Conservation (phyloP, 192 early-diverging fungal species). For the Helicostylum pulchrum region DNA sequence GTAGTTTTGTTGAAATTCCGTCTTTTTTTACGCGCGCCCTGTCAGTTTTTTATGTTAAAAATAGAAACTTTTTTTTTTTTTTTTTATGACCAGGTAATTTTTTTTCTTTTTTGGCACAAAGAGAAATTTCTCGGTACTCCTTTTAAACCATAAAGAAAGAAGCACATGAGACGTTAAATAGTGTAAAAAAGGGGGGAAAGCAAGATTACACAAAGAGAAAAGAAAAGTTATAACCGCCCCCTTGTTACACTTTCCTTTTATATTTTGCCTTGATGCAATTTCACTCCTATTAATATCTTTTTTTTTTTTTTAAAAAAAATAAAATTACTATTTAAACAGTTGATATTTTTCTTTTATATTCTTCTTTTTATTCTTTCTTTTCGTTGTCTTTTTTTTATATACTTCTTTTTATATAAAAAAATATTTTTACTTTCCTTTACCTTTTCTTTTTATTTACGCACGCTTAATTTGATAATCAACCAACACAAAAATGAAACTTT, state of each 20-base stretch:
- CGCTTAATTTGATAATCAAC: neutral
- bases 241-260: slow-evolving; percentile 3
- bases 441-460: neutral
- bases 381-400: neutral
- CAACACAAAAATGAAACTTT: slow-evolving; percentile 10
- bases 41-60: no score
- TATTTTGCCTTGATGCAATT: neutral
- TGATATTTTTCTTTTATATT: neutral
- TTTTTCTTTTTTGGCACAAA: no score
- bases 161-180: no score
- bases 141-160: no score
- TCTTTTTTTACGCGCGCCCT: no score
- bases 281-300: neutral
- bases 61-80: no score
- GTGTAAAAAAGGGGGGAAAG: no score
- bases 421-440: neutral
- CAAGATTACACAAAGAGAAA: neutral
- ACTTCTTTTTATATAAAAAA: neutral
- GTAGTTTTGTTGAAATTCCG: no score
- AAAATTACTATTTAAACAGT: slow-evolving; percentile 3
- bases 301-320: no score
- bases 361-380: neutral
- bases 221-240: neutral
- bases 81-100: no score
- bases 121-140: no score